Conservation (phyloP, 805 yeast species). For the Saccharomycopsis sp. region DNA sequence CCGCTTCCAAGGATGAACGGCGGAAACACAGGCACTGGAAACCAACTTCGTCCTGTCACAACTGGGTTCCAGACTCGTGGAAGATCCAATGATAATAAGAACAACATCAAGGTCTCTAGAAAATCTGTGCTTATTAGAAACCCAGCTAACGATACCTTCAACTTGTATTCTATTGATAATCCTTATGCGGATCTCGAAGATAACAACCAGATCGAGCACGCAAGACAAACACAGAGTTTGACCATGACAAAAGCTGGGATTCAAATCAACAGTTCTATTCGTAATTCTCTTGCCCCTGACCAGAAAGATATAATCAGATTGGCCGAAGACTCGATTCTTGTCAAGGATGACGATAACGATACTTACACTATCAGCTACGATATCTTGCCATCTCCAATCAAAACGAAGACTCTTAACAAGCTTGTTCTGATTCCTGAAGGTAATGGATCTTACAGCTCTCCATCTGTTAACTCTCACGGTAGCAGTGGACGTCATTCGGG, state of each 20-base stretch:
- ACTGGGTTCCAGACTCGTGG: neutral
- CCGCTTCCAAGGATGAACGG: neutral
- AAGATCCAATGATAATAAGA: neutral
- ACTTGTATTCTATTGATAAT: slow-evolving; percentile 15
- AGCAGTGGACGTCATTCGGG: neutral
- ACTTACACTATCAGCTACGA: slow-evolving; percentile 11
- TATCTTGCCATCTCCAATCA: slow-evolving; percentile 7
- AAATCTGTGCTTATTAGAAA: slow-evolving; percentile 13
- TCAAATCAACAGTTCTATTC: slow-evolving; percentile 1
- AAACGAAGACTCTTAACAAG: neutral
- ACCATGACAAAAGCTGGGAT: neutral
- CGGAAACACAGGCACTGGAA: neutral
- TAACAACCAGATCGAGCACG: neutral
- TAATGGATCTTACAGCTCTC: neutral
- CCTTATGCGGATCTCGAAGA: slow-evolving; percentile 9
- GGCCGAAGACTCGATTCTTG: slow-evolving; percentile 2
- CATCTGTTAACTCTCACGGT: neutral
- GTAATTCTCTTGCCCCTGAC: neutral
- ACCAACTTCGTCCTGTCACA: neutral
- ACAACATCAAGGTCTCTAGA: slow-evolving; percentile 12
- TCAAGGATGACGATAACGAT: slow-evolving; percentile 8
- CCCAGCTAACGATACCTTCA: slow-evolving; percentile 6
- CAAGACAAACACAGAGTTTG: neutral
- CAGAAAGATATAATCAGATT: slow-evolving; percentile 3
- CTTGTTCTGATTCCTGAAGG: slow-evolving; percentile 1